phyloP scores from a whole-genome alignment of 129 eudicot species.

The Logfia minima region DNA sequence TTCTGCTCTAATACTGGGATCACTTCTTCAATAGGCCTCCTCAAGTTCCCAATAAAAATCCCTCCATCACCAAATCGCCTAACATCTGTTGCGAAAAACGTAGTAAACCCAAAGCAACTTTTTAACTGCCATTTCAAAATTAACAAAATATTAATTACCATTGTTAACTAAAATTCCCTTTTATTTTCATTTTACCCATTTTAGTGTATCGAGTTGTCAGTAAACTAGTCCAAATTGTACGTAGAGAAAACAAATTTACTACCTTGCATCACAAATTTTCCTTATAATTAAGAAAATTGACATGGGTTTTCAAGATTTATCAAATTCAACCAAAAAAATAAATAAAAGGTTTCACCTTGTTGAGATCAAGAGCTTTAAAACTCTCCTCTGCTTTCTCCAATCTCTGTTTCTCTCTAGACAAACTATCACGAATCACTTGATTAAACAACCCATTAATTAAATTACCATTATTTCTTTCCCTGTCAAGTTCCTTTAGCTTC shows the following conservation, averaged over 20 bases:
- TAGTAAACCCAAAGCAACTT: conserved; percentile 89
- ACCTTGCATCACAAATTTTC: neutral
- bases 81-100: conserved; percentile 91
- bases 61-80: conserved; percentile 99
- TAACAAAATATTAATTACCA: neutral
- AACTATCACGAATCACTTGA: conserved; percentile 52
- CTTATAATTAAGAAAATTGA: neutral
- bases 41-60: conserved; percentile 85
- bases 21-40: conserved; percentile 87
- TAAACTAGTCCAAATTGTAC: neutral
- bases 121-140: conserved; percentile 58
- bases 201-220: neutral
- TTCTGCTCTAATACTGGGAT: conserved; percentile 77
- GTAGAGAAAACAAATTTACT: neutral
- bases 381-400: conserved; percentile 78
- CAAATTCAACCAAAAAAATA: neutral
- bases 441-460: conserved; percentile 54
- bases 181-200: neutral
- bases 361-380: conserved; percentile 99
- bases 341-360: conserved; percentile 48
- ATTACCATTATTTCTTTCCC: conserved; percentile 52
- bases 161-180: neutral
- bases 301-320: neutral
- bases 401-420: conserved; percentile 69
- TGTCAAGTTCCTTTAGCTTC: conserved; percentile 82